Evolutionary conservation across 1,284 basidiomycete species (phyloP), one percentile per base, ranked within the genome.

Genomic region (Cutaneotrichosporon sp.): DNA sequence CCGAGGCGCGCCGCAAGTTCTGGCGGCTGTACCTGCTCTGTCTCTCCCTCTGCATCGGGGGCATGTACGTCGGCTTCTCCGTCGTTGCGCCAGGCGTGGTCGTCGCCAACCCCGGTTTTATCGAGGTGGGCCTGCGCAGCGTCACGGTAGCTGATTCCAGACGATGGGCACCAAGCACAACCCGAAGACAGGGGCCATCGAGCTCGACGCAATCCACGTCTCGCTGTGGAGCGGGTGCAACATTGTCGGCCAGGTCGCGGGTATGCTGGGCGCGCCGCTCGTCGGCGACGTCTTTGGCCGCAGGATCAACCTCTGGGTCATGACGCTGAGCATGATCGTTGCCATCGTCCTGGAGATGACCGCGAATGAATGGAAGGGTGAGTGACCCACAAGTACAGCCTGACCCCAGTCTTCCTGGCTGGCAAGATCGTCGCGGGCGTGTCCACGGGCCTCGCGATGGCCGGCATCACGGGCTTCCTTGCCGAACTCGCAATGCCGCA

Each of bases 351-450:
- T 55, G 12, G 65, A 69, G 54, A 59, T 59, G 17, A 46, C 65
- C 17, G 64, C 66, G 17, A 59, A 46, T 33, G 41, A 57, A 17
- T 65, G 64, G 62, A 38, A 39, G 17, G 51, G 29, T 31, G 29
- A 31, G 29, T 31, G 29, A 31, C 43, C 46, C 29, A 8, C 29
- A 7, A 8, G 7, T 31, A 7, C 29, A 8, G 14, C 8, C 29
- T 31, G 29, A 31, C 29, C 7, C 29, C 29, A 31, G 34, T 55
- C 29, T 69, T 59, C 61, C 52, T 67, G 10, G 44, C 59, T 9
- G 65, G 62, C 29, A 65, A 65, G 50, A 39, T 69, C 7, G 42
- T 63, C 16, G 54, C 59, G 6, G 67, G 67, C 20, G 45, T 61
- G 5, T 61, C 61, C 8, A 51, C 58, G 0, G 49, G 49, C 10